Conservation (phyloP, 2,329 filamentous ascomycete genomes). For the Fusarium neocosmosporiellum region DNA sequence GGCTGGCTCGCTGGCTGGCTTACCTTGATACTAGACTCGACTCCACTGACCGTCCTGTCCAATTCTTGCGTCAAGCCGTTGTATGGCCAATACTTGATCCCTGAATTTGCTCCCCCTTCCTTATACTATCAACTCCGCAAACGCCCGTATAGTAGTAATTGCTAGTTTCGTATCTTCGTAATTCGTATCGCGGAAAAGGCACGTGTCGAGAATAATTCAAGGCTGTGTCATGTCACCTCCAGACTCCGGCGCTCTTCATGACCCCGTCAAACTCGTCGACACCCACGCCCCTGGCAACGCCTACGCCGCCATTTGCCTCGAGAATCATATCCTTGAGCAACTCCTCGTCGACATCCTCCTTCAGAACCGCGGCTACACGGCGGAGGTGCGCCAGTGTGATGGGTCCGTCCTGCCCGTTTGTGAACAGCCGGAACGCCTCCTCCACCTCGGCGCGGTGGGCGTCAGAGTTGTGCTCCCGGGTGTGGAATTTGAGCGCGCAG, state of each 20-base stretch:
- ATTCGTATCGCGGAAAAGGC: conserved; percentile 14
- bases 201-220: neutral
- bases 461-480: conserved; percentile 63
- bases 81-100: neutral
- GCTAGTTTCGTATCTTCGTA: conserved; percentile 27
- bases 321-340: conserved; percentile 92
- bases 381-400: conserved; percentile 85
- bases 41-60: neutral
- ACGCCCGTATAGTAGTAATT: conserved; percentile 13
- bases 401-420: conserved; percentile 62
- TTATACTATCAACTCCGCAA: conserved; percentile 5
- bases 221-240: conserved; percentile 66
- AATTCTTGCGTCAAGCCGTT: neutral
- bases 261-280: conserved; percentile 87
- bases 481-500: conserved; percentile 85
- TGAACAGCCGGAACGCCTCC: conserved; percentile 86
- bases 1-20: neutral
- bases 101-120: neutral
- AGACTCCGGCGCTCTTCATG: conserved; percentile 86
- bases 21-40: neutral
- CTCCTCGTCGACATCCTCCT: conserved; percentile 86
- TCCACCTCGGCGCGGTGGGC: conserved; percentile 76
- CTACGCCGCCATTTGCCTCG: conserved; percentile 87
- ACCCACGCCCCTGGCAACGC: conserved; percentile 76
- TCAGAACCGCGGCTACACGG: conserved; percentile 81